Conservation (phyloP, 139 green algal genomes). For the Chlamydomonas incerta region DNA sequence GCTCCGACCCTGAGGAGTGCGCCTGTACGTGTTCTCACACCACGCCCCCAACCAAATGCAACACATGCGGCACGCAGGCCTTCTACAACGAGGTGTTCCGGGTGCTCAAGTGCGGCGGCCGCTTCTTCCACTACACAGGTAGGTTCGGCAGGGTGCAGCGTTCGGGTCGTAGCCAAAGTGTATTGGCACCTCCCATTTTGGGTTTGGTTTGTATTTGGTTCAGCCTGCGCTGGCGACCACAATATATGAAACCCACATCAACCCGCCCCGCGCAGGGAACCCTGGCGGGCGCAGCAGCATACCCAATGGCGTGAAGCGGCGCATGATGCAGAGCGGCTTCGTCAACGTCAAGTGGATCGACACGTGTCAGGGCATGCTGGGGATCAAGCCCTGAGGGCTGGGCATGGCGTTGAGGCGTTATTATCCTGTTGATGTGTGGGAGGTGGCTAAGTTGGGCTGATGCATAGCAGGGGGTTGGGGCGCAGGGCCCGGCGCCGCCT, state of each 20-base stretch:
- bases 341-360: slow-evolving; percentile 35
- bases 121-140: slow-evolving; percentile 40
- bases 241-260: neutral
- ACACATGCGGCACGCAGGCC: neutral
- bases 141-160: neutral
- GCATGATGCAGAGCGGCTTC: slow-evolving; percentile 13
- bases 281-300: neutral
- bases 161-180: too few species aligned
- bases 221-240: too few species aligned
- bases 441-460: too few species aligned
- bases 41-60: neutral
- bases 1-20: too few species aligned
- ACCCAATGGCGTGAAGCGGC: slow-evolving; percentile 20
- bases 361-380: slow-evolving; percentile 34
- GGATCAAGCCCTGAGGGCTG: slow-evolving; percentile 7
- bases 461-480: too few species aligned
- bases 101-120: slow-evolving; percentile 19
- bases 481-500: slow-evolving; percentile 8
- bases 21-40: too few species aligned
- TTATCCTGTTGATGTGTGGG: too few species aligned
- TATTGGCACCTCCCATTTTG: too few species aligned
- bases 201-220: too few species aligned
- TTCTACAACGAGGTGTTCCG: slow-evolving; percentile 38
- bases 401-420: too few species aligned
- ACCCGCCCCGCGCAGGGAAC: neutral